These are phyloP conservation scores for Chlorella sp. DNA, from an alignment of 139 green algal species.

Conservation along the genomic window DNA sequence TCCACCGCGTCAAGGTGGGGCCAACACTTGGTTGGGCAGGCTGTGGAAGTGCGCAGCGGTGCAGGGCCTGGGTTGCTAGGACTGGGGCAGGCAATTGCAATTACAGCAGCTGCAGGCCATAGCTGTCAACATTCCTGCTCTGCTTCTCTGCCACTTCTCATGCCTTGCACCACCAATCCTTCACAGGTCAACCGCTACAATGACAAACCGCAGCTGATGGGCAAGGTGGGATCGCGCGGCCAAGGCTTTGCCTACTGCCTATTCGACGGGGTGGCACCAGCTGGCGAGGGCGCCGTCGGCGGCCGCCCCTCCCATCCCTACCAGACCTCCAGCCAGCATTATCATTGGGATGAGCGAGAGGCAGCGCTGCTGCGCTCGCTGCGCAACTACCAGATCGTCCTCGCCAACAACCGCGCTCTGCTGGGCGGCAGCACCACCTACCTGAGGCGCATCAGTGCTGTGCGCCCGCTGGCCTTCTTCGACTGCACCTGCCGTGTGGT, in stretches of 20 bases:
- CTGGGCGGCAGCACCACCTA: constrained; percentile 31
- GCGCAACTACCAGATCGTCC: constrained; percentile 18
- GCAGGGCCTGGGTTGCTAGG: too few relatives aligned
- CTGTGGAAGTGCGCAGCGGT: too few relatives aligned
- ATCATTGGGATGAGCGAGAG: constrained; percentile 32
- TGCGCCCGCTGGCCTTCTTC: constrained; percentile 41
- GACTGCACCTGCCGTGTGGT: constrained; percentile 39
- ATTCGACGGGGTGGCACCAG: constrained; percentile 8
- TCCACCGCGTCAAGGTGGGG: constrained; percentile 47
- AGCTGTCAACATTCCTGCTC: neutral
- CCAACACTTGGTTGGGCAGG: neutral
- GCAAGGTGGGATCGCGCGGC: constrained; percentile 25
- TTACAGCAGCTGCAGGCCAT: too few relatives aligned
- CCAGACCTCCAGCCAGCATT: constrained; percentile 38
- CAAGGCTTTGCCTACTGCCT: constrained; percentile 43
- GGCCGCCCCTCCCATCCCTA: constrained; percentile 29
- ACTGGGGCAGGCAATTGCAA: neutral
- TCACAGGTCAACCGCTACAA: constrained; percentile 40
- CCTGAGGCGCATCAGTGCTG: constrained; percentile 39
- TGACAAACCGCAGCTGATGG: constrained; percentile 46
- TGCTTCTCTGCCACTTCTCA: too few relatives aligned
- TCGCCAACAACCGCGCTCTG: neutral
- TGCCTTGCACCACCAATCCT: neutral
- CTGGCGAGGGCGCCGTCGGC: neutral
- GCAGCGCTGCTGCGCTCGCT: constrained; percentile 31